A percentile compares a stretch with the other conserved stretches of the same genome.
These are phyloP conservation scores for Mycena haematopus DNA, from an alignment of 768 basidiomycete species.

Conservation along the genomic window DNA sequence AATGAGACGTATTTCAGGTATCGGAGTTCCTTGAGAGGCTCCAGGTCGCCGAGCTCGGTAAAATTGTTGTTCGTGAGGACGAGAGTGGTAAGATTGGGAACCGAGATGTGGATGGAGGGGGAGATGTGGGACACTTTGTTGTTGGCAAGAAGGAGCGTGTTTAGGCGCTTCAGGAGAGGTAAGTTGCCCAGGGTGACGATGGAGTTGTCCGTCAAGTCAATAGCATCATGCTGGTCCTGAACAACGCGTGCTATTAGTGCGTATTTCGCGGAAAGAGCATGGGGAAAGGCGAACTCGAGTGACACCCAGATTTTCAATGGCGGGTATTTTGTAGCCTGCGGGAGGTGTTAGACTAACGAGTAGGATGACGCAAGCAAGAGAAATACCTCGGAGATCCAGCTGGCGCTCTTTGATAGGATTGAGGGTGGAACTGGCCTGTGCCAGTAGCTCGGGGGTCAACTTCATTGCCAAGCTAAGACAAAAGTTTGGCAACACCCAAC, in stretches of 20 bases:
- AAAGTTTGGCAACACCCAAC: slow-evolving; percentile 18
- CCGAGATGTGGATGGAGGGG: slow-evolving; percentile 79
- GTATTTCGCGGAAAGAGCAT: slow-evolving; percentile 26
- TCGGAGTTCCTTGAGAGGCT: slow-evolving; percentile 78
- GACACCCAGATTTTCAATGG: slow-evolving; percentile 96
- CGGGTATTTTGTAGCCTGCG: slow-evolving; percentile 90
- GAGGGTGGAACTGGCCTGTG: slow-evolving; percentile 77
- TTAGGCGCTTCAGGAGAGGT: slow-evolving; percentile 84
- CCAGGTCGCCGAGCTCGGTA: slow-evolving; percentile 82
- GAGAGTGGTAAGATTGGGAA: slow-evolving; percentile 83
- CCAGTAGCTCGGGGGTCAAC: slow-evolving; percentile 92
- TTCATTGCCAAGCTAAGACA: slow-evolving; percentile 70
- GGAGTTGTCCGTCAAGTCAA: slow-evolving; percentile 93
- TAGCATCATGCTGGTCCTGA: slow-evolving; percentile 92
- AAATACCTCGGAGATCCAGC: slow-evolving; percentile 85
- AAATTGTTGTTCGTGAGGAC: slow-evolving; percentile 86
- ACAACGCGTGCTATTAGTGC: slow-evolving; percentile 29
- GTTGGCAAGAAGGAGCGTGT: slow-evolving; percentile 86
- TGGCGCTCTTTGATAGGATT: slow-evolving; percentile 90
- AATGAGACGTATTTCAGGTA: slow-evolving; percentile 78
- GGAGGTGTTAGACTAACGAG: slow-evolving; percentile 34
- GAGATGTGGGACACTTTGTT: slow-evolving; percentile 89
- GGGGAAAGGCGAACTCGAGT: slow-evolving; percentile 71
- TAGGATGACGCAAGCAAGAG: slow-evolving; percentile 19
- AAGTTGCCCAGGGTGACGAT: slow-evolving; percentile 84